Percentiles rank a stretch among this genome's conserved stretches.
Evolutionary conservation across 768 basidiomycete genomes (phyloP).

Genomic region (Auricularia sp.): DNA sequence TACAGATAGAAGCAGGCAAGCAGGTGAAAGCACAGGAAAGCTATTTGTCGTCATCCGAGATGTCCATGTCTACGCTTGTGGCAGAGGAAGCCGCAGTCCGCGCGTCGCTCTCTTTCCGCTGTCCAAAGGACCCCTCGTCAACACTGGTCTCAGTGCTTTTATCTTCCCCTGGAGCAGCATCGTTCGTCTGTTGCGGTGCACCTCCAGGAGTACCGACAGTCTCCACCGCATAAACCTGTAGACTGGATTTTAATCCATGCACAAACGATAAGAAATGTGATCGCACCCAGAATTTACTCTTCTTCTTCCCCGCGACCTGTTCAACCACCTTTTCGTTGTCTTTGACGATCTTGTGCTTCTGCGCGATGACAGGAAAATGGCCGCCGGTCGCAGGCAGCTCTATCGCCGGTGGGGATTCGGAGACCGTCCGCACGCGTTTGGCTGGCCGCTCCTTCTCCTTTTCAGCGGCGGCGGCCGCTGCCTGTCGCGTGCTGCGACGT

Average conservation of each 20-base stretch:
- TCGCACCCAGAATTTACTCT: constrained; percentile 71
- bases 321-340: constrained; percentile 68
- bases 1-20: background rate
- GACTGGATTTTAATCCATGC: background rate
- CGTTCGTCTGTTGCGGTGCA: background rate
- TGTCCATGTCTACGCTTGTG: background rate
- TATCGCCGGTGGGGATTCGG: constrained; percentile 44
- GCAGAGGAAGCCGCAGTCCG: background rate
- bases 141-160: background rate
- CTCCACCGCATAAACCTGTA: constrained; percentile 62
- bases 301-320: constrained; percentile 69
- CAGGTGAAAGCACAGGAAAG: background rate
- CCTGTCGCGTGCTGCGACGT: constrained; percentile 29
- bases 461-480: background rate
- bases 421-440: constrained; percentile 68
- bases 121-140: background rate
- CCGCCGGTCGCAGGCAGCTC: constrained; percentile 31
- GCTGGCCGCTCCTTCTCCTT: constrained; percentile 39
- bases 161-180: background rate
- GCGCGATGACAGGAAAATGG: background rate
- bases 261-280: background rate
- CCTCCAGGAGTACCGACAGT: too few species aligned
- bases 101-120: background rate
- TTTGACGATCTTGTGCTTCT: constrained; percentile 30
- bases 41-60: background rate